Percentiles rank a stretch among this genome's conserved stretches.
Conservation (phyloP, 1,139 yeast genomes). For the Candida neerlandica region DNA sequence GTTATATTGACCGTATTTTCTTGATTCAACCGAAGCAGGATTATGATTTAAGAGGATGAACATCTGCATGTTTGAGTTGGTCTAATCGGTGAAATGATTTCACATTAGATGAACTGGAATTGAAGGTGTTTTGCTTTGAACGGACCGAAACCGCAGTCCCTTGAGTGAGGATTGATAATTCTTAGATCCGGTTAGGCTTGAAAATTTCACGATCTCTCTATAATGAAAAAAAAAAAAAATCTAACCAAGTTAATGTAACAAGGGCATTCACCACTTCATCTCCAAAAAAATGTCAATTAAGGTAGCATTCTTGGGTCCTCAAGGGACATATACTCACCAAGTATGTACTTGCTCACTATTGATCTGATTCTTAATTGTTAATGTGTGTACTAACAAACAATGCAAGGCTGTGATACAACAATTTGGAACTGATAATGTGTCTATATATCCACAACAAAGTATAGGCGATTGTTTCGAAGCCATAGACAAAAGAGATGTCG, state of each 20-base stretch:
- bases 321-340: slow-evolving; percentile 90
- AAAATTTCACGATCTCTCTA: not conserved
- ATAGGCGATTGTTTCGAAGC: slow-evolving; percentile 68
- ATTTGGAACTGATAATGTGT: slow-evolving; percentile 50
- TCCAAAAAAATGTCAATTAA: slow-evolving; percentile 22
- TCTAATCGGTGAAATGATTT: not conserved
- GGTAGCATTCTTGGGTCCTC: slow-evolving; percentile 83
- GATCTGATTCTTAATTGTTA: not conserved
- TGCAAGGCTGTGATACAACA: slow-evolving; percentile 74
- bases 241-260: not conserved
- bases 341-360: slow-evolving; percentile 39
- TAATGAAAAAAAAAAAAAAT: not conserved
- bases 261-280: not conserved
- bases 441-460: slow-evolving; percentile 46
- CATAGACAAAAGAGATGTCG: slow-evolving; percentile 49
- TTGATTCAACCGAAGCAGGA: not conserved
- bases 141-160: not conserved
- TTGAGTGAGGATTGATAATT: not conserved
- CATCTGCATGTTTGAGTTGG: slow-evolving; percentile 2
- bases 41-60: not conserved
- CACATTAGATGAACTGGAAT: slow-evolving; percentile 1
- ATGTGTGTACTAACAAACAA: slow-evolving; percentile 15
- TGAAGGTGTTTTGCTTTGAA: not conserved
- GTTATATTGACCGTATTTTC: not conserved
- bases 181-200: not conserved